Base-by-base conservation (phyloP, 352 stramenopile species). In the Pythium pectinolyticum region DNA sequence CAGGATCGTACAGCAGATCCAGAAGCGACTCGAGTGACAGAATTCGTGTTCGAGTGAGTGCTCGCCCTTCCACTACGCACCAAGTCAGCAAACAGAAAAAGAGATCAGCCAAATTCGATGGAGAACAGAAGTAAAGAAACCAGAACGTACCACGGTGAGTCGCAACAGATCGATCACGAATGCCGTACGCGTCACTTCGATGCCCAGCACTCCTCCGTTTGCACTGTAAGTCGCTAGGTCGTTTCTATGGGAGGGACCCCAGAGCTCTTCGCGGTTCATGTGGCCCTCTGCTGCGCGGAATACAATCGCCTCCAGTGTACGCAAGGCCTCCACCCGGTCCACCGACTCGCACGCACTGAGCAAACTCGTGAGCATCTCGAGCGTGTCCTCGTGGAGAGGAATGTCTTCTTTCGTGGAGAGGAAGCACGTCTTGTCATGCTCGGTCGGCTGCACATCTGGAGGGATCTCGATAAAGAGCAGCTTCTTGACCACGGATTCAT, bases 401-500 rank as follows among this genome's bases (percentile, higher is more conserved):
- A 95, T 90, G 30, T 89, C 69, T 55, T 94, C 86, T 67, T 92
- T 89, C 10, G 84, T 91, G 2, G 84, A 90, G 54, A 88, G 53
- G 39, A 93, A 95, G 40, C 83, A 94, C n/a, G 81, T 88, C 24
- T 84, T 82, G 63, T 95, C 86, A 25, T 95, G 86, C 35, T 95
- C 86, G 0, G 86, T 94, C 1, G 82, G 79, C 35, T 95, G 84
- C n/a, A 93, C 78, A 60, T 95, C 86, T 6, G 78, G 34, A 3
- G 82, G 82, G 27, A 92, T 90, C 50, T 95, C 86, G 5, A 95
- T 63, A 55, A 95, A 94, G 15, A 95, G 61, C 15, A 95, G 51
- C 47, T 91, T 92, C 41, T 89, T 90, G 17, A 95, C 84, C 20
- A 92, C 88, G 6, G 57, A 71, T 64, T 91, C 77, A 61, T 92